These are phyloP conservation scores for Symbiotaphrina buchneri DNA, from an alignment of 495 filamentous ascomycete genomes.

Conservation along the genomic window DNA sequence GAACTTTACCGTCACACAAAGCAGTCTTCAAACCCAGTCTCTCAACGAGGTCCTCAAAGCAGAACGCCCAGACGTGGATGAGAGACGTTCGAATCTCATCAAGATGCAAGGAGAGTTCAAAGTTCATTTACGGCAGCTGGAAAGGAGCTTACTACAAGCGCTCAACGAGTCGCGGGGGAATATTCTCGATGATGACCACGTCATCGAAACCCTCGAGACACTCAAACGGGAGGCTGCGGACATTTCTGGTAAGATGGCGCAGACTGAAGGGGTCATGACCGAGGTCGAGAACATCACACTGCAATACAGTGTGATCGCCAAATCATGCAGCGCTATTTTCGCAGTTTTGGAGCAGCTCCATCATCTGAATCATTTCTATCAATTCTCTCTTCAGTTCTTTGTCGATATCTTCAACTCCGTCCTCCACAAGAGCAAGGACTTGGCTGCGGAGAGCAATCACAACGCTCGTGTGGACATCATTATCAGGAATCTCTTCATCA, in stretches of 20 bases:
- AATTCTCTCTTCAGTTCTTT: slow-evolving; percentile 97
- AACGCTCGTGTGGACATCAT: slow-evolving; percentile 66
- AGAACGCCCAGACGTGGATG: slow-evolving; percentile 94
- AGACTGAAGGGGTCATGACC: slow-evolving; percentile 93
- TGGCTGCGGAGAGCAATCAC: slow-evolving; percentile 51
- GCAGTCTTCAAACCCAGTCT: slow-evolving; percentile 93
- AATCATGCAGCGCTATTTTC: slow-evolving; percentile 89
- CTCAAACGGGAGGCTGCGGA: slow-evolving; percentile 93
- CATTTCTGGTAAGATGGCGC: slow-evolving; percentile 84
- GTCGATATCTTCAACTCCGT: slow-evolving; percentile 92
- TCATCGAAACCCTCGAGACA: slow-evolving; percentile 94
- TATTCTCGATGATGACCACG: slow-evolving; percentile 92
- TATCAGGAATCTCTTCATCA: slow-evolving; percentile 69
- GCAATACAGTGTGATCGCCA: slow-evolving; percentile 79
- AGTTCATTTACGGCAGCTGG: slow-evolving; percentile 84
- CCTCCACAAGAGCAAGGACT: slow-evolving; percentile 54
- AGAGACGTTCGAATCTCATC: slow-evolving; percentile 84
- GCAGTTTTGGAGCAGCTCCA: slow-evolving; percentile 92
- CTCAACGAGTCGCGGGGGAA: slow-evolving; percentile 95
- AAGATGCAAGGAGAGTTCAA: slow-evolving; percentile 99
- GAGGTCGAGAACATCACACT: slow-evolving; percentile 90
- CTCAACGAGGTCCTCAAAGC: slow-evolving; percentile 92
- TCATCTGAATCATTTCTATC: slow-evolving; percentile 98
- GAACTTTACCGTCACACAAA: slow-evolving; percentile 98
- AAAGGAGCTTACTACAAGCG: slow-evolving; percentile 82